phyloP scores from a whole-genome alignment of 1,284 basidiomycete genomes.

The Athelia psychrophila region DNA sequence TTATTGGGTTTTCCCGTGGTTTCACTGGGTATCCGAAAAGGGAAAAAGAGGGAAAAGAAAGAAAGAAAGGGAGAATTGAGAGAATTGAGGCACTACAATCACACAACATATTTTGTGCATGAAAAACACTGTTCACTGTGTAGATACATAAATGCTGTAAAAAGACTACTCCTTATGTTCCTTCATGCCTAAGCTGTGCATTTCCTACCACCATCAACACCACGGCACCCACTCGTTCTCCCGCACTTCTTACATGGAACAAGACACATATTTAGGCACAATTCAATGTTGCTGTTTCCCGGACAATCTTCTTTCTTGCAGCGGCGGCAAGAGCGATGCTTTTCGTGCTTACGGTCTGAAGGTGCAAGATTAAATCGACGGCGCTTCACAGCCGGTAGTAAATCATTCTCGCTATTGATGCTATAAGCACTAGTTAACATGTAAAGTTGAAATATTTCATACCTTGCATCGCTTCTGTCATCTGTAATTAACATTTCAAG shows the following conservation, averaged over 20 bases:
- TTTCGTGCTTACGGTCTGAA: background rate
- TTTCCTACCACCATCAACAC: background rate
- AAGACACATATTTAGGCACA: background rate
- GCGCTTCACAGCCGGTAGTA: background rate
- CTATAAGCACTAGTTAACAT: background rate
- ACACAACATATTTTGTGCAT: background rate
- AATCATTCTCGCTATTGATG: background rate
- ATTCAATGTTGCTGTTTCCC: background rate
- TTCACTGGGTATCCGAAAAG: background rate
- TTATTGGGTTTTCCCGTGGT: background rate
- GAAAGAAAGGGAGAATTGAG: background rate
- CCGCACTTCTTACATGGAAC: background rate
- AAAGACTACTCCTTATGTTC: background rate
- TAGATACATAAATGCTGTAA: background rate
- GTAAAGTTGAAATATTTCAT: background rate
- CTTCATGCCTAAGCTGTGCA: background rate
- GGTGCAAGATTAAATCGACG: background rate
- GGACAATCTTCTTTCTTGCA: background rate
- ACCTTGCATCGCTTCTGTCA: background rate
- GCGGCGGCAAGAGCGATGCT: background rate
- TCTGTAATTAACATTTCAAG: background rate
- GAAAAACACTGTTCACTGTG: background rate
- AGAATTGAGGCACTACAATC: background rate
- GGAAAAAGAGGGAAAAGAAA: background rate
- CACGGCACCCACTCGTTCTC: background rate